Evolutionary conservation across 768 basidiomycete genomes (phyloP), one percentile per base, ranked within the genome.

Genomic region (Tremella yokohamensis): DNA sequence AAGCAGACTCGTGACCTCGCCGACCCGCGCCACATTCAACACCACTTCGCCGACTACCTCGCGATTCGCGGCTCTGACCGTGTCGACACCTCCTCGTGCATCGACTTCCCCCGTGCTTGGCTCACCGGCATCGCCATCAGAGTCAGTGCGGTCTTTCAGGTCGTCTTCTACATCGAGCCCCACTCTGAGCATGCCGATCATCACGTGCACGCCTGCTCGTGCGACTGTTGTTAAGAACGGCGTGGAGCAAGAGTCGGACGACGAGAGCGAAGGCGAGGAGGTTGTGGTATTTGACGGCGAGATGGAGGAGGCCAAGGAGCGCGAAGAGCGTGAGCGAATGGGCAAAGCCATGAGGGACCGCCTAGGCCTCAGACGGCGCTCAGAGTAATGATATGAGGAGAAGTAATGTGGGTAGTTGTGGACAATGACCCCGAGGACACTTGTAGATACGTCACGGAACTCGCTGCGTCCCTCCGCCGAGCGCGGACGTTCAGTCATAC

Each of bases 191-290:
- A 57, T 70, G 29, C 70, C 70, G 12, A 68, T 65, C 38, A 72
- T 72, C 61, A 72, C 70, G 11, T 69, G 70, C 54, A 72, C 70
- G 18, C 70, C 68, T 8, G 70, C 70, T 19, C 58, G 62, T 15
- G 19, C 48, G 4, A 59, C 40, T 2, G 39, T 62, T 12, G 18
- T 56, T n/a, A 7, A 42, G 12, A 59, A 68, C 40, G 68, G 66
- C 1, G 52, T 62, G 16, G 64, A 66, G 48, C 53, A 59, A 16
- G 66, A 66, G 16, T 69, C 68, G 40, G 66, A 73, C 42, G 65
- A 66, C 24, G 67, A 62, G 16, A 40, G 34, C 13, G 60, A 60
- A 26, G 57, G 60, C 22, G 60, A 47, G n/a, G 68, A 69, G 37
- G 58, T 67, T 1, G 60, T 69, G 2, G 42, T 68, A 1, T 65